Base-by-base conservation (phyloP, 352 stramenopile species). In the Phytophthora tubulina region DNA sequence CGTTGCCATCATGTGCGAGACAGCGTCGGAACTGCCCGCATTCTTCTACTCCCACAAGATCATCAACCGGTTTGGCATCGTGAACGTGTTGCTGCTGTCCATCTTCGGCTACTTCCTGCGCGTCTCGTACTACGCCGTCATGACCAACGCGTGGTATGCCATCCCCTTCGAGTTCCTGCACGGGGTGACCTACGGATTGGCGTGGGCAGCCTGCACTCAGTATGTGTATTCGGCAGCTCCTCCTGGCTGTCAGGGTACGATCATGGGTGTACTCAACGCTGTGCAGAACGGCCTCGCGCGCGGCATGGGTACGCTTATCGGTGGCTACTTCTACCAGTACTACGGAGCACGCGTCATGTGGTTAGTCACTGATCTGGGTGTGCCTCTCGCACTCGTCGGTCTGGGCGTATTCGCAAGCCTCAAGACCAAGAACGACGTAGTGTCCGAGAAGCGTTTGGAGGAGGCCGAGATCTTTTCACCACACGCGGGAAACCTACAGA, bases 121-220 rank as follows among this genome's bases (percentile, higher is more conserved):
- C 52, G 79, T 94, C 38, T 89, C 80, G 10, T 94, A 84, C 78
- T 89, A 92, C 54, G 85, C 84, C 11, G 61, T 90, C 57, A 94
- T 95, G 86, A 88, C 83, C 45, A 91, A 93, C 73, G 76, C 86
- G 13, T 95, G 88, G 88, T 77, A 64, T 9, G 88, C 85, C 4
- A 93, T 95, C 49, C 88, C 88, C 0, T 93, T 94, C 65, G 88
- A 94, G 62, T 90, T 94, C 35, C 70, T 95, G 32, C 88, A 95
- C 65, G 86, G 88, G 4, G 63, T 87, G 48, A 94, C 88, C 5
- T 95, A 91, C 56, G 85, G 83, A 13, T 76, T 95, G 56, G 78
- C 85, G 1, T 94, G 85, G 88, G 86, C 88, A 5, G 85, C 86
- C 5, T 85, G 75, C 55, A 94, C 88, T 14, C 82, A 93, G 69